phyloP scores from a whole-genome alignment of 108 stramenopile species.

The Skeletonema marinoi region DNA sequence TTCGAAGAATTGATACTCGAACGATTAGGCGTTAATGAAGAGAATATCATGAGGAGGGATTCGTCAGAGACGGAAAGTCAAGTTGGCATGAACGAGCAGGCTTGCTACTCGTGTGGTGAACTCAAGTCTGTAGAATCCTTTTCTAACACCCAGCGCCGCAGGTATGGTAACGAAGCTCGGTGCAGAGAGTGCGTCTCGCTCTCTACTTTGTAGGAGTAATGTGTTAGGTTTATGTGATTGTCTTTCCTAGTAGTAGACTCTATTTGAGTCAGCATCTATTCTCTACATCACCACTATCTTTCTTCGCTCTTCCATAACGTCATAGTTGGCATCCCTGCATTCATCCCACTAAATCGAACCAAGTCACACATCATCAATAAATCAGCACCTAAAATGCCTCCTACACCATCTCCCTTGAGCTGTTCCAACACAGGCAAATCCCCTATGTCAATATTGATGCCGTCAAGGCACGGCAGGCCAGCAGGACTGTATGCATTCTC shows the following conservation, averaged over 20 bases:
- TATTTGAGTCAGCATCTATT: neutral
- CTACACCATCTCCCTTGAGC: conserved; percentile 60
- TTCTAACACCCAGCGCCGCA: neutral
- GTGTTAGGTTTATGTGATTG: neutral
- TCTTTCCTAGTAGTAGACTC: neutral
- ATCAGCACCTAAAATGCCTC: conserved; percentile 80
- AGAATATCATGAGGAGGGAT: neutral
- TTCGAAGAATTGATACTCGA: neutral
- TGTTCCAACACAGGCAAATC: conserved; percentile 67
- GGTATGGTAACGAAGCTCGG: neutral
- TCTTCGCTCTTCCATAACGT: conserved; percentile 18
- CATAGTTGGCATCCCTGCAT: conserved; percentile 18
- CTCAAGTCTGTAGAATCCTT: neutral
- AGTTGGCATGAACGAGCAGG: neutral
- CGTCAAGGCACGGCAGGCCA: neutral
- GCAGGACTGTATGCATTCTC: conserved; percentile 16
- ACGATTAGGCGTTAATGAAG: neutral
- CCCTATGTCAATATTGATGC: conserved; percentile 71
- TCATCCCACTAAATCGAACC: conserved; percentile 42
- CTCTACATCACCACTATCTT: neutral
- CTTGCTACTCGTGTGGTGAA: neutral
- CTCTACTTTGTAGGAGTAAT: neutral
- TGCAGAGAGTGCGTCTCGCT: neutral
- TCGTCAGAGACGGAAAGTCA: neutral
- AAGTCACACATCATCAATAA: conserved; percentile 56